Base-by-base conservation (phyloP, 129 eudicot species). In the Ambrosia artemisiifolia region DNA sequence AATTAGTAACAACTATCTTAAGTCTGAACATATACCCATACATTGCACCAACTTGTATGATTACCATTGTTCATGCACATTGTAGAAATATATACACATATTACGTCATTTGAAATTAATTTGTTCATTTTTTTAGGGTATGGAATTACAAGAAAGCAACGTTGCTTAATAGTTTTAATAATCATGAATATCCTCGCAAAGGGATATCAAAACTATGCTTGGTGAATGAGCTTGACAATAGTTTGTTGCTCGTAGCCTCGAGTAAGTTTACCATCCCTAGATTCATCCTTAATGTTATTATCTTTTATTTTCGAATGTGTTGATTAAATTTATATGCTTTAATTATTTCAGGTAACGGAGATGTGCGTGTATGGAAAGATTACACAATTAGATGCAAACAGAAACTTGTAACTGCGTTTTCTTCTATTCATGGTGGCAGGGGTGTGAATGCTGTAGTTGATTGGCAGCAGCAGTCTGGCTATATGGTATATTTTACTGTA, bases 391-490 rank as follows among this genome's bases (percentile, higher is more conserved):
- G 67, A 85, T 87, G 88, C 30, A 80, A 72, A 74, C 94, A 90
- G 80, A 94, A 85, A 77, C 95, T 88, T 18, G 94, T 94, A 70
- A 87, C 99, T 76, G 99, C 97, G 0, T 94, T 94, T 67, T 82
- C 97, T 38, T 84, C 99, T 17, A 72, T 94, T 75, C 99, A 88
- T 74, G 99, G 95, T 75, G 89, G 76, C 28, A 85, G 97, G 46
- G 83, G 91, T 84, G 86, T 88, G 13, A 90, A 83, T 60, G 96
- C 96, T 35, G 97, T 94, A 51, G 97, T 94, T 79, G 99, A 94
- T 85, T 94, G 99, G 99, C 99, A 94, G 83, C 99, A 94, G 76
- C 96, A 88, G 77, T 94, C 99, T 71, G 99, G 99, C 69, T 88
- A 83, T 85, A 82, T 94, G 91, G 99, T 60, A 60, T 40, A 48